These are phyloP conservation scores for Excoecaria cochinchinensis DNA, from an alignment of 345 rosid species.

Conservation along the genomic window DNA sequence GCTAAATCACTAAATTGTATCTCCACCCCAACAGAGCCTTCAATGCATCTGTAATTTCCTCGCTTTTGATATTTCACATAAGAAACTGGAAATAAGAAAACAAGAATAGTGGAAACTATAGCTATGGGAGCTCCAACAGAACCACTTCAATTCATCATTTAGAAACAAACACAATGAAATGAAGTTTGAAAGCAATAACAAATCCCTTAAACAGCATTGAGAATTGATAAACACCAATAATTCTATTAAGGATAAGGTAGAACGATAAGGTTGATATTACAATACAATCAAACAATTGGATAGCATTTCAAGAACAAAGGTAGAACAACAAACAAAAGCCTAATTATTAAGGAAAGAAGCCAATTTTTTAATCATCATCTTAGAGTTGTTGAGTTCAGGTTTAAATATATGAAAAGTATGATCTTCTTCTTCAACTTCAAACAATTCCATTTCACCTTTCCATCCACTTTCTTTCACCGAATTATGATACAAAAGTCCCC, in stretches of 20 bases:
- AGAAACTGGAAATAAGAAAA: slow-evolving; percentile 29
- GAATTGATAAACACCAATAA: not conserved
- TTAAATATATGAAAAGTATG: too few relatives aligned
- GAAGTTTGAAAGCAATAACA: not conserved
- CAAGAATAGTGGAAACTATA: slow-evolving; percentile 13
- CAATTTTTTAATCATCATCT: too few relatives aligned
- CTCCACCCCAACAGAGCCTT: slow-evolving; percentile 90
- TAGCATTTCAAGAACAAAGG: too few relatives aligned
- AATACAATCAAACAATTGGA: too few relatives aligned
- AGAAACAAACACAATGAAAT: not conserved
- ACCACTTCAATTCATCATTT: not conserved
- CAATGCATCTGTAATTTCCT: slow-evolving; percentile 88
- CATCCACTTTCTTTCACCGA: too few relatives aligned
- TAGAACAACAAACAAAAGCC: too few relatives aligned
- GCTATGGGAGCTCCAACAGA: not conserved
- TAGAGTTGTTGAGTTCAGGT: too few relatives aligned
- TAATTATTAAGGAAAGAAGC: too few relatives aligned
- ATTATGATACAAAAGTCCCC: too few relatives aligned
- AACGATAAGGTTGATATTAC: too few relatives aligned
- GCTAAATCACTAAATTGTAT: slow-evolving; percentile 84
- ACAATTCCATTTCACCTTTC: too few relatives aligned
- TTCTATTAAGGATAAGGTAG: not conserved
- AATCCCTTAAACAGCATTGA: not conserved
- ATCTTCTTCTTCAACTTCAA: too few relatives aligned
- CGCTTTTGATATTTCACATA: slow-evolving; percentile 53